Evolutionary conservation across 2,329 filamentous ascomycete species (phyloP).

Genomic region (Ophidiomyces ophidiicola): DNA sequence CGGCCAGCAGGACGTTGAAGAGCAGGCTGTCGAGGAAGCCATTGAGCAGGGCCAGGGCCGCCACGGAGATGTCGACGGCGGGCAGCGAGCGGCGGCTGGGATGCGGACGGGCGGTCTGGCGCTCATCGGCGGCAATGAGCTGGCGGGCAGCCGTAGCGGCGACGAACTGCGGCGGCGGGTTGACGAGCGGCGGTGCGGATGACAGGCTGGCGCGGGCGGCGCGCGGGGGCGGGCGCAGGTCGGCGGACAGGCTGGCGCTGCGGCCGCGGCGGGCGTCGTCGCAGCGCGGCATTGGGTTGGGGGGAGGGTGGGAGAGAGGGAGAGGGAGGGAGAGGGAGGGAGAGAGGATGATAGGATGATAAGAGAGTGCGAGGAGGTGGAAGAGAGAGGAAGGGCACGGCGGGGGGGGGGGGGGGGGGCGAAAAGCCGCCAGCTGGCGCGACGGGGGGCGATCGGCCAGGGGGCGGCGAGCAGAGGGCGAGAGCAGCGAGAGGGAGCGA

Average conservation of each 20-base stretch:
- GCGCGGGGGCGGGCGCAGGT: conserved; percentile 22
- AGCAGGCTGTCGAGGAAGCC: conserved; percentile 86
- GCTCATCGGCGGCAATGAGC: conserved; percentile 79
- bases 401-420: too few relatives aligned
- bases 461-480: too few relatives aligned
- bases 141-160: conserved; percentile 78
- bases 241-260: conserved; percentile 31
- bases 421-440: too few relatives aligned
- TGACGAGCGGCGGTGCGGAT: conserved; percentile 56
- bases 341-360: not conserved
- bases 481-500: too few relatives aligned
- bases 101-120: conserved; percentile 55
- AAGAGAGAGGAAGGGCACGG: not conserved
- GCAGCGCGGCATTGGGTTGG: not conserved
- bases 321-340: conserved; percentile 1
- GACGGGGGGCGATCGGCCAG: too few relatives aligned
- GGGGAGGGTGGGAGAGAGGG: not conserved
- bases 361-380: not conserved
- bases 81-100: conserved; percentile 39
- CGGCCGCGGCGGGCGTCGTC: conserved; percentile 17
- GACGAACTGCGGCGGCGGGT: conserved; percentile 75
- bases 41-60: conserved; percentile 70
- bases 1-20: conserved; percentile 72
- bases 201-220: too few relatives aligned
- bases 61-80: conserved; percentile 58